phyloP scores from a whole-genome alignment of 2,329 filamentous ascomycete species.

The Myriosclerotinia duriaeana region DNA sequence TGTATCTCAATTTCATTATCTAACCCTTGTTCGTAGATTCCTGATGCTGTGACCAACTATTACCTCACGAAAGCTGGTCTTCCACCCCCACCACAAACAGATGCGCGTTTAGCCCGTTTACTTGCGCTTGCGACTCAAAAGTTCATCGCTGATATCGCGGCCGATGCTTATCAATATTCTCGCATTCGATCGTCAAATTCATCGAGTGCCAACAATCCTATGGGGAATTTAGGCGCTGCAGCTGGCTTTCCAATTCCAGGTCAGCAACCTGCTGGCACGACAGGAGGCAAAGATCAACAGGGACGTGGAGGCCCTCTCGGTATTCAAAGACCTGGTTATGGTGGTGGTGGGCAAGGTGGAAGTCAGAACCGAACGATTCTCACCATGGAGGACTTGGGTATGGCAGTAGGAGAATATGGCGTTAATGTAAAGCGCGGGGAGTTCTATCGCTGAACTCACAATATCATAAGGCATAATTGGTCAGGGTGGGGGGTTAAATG shows the following conservation, averaged over 20 bases:
- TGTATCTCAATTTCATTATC: slow-evolving; percentile 21
- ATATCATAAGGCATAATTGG: slow-evolving; percentile 12
- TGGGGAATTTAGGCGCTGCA: slow-evolving; percentile 78
- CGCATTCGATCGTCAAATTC: slow-evolving; percentile 92
- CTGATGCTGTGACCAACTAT: slow-evolving; percentile 95
- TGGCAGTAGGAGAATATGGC: slow-evolving; percentile 96
- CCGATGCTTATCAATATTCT: slow-evolving; percentile 96
- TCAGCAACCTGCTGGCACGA: slow-evolving; percentile 55
- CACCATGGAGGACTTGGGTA: slow-evolving; percentile 97
- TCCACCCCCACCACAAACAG: slow-evolving; percentile 85
- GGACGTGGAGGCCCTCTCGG: slow-evolving; percentile 51
- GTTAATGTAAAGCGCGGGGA: slow-evolving; percentile 97
- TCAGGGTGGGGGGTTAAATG: slow-evolving; percentile 18
- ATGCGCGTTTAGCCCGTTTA: slow-evolving; percentile 85
- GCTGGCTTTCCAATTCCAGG: slow-evolving; percentile 67
- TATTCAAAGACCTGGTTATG: slow-evolving; percentile 71
- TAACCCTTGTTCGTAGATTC: slow-evolving; percentile 63
- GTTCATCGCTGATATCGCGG: slow-evolving; percentile 95
- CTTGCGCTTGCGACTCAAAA: slow-evolving; percentile 98
- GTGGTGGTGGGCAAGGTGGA: slow-evolving; percentile 84
- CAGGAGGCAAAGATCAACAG: slow-evolving; percentile 55
- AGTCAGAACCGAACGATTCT: slow-evolving; percentile 89
- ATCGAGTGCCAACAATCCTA: slow-evolving; percentile 81
- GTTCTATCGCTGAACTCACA: slow-evolving; percentile 71
- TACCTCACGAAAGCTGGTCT: slow-evolving; percentile 96